A percentile compares a stretch with the other conserved stretches of the same genome.
These are phyloP conservation scores for Brassica carinata DNA, from an alignment of 345 rosid genomes.

Conservation along the genomic window DNA sequence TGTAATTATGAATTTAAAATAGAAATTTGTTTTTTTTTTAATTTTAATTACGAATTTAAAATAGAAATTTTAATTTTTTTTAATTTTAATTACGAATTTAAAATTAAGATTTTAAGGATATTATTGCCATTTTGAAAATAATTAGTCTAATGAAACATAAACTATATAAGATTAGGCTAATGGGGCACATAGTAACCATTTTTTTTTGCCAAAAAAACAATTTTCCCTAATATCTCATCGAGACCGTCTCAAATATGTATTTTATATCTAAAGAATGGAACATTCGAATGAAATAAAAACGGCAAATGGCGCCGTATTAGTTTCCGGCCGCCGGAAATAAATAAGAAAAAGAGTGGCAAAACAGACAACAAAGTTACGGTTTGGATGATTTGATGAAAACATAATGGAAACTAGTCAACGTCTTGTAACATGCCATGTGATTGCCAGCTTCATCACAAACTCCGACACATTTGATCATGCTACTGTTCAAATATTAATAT, in stretches of 20 bases:
- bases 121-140: no score
- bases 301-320: constrained; percentile 27
- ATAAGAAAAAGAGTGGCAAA: background rate
- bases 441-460: constrained; percentile 49
- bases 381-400: constrained; percentile 34
- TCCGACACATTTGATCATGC: constrained; percentile 34
- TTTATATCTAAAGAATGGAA: background rate
- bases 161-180: no score
- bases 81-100: no score
- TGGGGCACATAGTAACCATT: no score
- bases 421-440: constrained; percentile 63
- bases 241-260: no score
- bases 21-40: no score
- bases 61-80: no score
- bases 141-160: no score
- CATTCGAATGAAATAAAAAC: background rate
- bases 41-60: no score
- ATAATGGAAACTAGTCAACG: constrained; percentile 38
- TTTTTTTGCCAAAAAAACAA: no score
- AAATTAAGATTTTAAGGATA: no score
- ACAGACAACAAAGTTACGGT: constrained; percentile 34
- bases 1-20: no score
- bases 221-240: background rate
- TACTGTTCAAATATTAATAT: background rate
- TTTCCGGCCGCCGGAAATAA: constrained; percentile 32